Conservation (phyloP, 305 asterid species). For the Ajuga reptans region DNA sequence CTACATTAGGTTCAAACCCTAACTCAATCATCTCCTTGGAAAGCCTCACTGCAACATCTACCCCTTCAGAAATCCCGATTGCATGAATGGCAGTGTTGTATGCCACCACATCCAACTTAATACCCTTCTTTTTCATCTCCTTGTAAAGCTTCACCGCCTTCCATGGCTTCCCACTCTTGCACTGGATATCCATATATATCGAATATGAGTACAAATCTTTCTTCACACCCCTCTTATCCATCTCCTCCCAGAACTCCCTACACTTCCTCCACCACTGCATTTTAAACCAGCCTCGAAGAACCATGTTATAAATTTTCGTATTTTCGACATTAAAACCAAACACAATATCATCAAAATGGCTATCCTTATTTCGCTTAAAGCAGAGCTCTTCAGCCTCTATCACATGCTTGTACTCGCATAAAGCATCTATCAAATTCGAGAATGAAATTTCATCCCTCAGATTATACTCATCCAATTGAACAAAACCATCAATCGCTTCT, state of each 20-base stretch:
- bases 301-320: slow-evolving; percentile 58
- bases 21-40: slow-evolving; percentile 70
- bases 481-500: slow-evolving; percentile 67
- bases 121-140: slow-evolving; percentile 73
- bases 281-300: slow-evolving; percentile 81
- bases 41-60: slow-evolving; percentile 59
- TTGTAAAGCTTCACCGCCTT: slow-evolving; percentile 70
- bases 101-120: slow-evolving; percentile 61
- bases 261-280: slow-evolving; percentile 82
- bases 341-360: slow-evolving; percentile 15
- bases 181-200: slow-evolving; percentile 73
- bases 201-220: slow-evolving; percentile 79
- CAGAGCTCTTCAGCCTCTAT: slow-evolving; percentile 79
- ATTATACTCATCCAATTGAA: slow-evolving; percentile 43
- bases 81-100: slow-evolving; percentile 73
- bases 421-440: slow-evolving; percentile 62
- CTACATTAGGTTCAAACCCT: slow-evolving; percentile 61
- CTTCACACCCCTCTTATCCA: slow-evolving; percentile 61
- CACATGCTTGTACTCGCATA: slow-evolving; percentile 86
- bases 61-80: slow-evolving; percentile 68
- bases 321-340: slow-evolving; percentile 28
- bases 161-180: slow-evolving; percentile 84
- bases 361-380: slow-evolving; percentile 36
- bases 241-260: slow-evolving; percentile 79
- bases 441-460: slow-evolving; percentile 67